Evolutionary conservation across 495 filamentous ascomycete species (phyloP).

Genomic region (Aspergillus hancockii): DNA sequence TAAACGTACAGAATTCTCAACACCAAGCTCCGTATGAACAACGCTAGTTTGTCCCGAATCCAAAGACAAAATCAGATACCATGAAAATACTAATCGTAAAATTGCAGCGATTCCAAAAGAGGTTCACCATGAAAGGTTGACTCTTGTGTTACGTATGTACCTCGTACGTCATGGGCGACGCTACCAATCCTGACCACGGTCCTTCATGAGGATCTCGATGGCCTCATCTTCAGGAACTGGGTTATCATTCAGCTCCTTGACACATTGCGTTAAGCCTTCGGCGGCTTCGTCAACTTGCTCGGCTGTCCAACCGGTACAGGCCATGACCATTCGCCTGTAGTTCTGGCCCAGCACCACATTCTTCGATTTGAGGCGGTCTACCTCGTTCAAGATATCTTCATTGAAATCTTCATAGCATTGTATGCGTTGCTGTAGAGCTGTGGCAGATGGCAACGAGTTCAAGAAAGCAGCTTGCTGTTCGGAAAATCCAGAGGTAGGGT

Average conservation of each 20-base stretch:
- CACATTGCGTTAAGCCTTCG: slow-evolving; percentile 47
- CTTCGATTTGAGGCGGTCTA: slow-evolving; percentile 42
- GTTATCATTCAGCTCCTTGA: slow-evolving; percentile 51
- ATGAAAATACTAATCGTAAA: slow-evolving; percentile 4
- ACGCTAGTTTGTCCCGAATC: slow-evolving; percentile 10
- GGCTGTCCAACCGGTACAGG: slow-evolving; percentile 47
- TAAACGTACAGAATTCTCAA: slow-evolving; percentile 12
- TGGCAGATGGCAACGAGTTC: slow-evolving; percentile 28
- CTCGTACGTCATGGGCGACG: slow-evolving; percentile 17
- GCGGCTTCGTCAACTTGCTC: slow-evolving; percentile 51
- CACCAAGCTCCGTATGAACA: slow-evolving; percentile 19
- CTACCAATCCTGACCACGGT: slow-evolving; percentile 53
- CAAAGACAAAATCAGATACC: slow-evolving; percentile 6
- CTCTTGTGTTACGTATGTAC: slow-evolving; percentile 8
- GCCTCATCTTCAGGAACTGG: slow-evolving; percentile 50
- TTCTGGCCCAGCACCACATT: slow-evolving; percentile 49
- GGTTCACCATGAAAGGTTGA: not conserved
- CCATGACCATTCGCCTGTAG: slow-evolving; percentile 52
- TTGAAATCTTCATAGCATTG: slow-evolving; percentile 39
- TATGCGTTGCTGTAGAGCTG: slow-evolving; percentile 30
- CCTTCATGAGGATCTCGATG: slow-evolving; percentile 50
- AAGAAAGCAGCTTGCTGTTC: slow-evolving; percentile 39
- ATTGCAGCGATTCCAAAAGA: not conserved
- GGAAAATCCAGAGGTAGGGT: slow-evolving; percentile 39
- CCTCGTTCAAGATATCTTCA: slow-evolving; percentile 36